A percentile compares a stretch with the other conserved stretches of the same genome.
phyloP scores from a whole-genome alignment of 2,329 filamentous ascomycete genomes.

The Sodiomyces alkalinus region DNA sequence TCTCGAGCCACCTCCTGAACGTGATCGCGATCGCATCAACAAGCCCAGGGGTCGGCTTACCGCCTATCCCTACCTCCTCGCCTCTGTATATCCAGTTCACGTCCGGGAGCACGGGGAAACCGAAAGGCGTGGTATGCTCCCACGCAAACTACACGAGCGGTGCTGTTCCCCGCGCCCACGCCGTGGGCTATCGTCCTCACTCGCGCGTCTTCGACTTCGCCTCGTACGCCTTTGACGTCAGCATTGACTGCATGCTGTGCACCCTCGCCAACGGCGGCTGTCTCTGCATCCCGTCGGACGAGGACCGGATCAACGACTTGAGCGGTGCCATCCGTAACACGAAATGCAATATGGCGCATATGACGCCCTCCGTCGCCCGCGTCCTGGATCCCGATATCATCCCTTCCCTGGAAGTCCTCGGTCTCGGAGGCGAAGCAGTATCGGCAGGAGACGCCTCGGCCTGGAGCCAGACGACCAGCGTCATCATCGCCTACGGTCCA shows the following conservation, averaged over 20 bases:
- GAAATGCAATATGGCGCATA: constrained; percentile 31
- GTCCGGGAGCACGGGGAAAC: constrained; percentile 47
- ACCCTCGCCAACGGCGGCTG: constrained; percentile 33
- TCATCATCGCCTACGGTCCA: constrained; percentile 37
- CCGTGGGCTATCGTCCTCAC: constrained; percentile 24
- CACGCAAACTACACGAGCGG: constrained; percentile 32
- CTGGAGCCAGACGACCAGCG: constrained; percentile 29
- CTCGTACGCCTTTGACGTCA: constrained; percentile 40
- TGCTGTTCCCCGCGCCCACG: constrained; percentile 24
- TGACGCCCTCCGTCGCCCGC: constrained; percentile 34
- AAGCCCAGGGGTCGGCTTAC: constrained; percentile 10
- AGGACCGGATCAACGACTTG: constrained; percentile 34
- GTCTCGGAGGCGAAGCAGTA: constrained; percentile 36
- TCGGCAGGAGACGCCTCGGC: constrained; percentile 30
- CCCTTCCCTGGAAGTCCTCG: constrained; percentile 28
- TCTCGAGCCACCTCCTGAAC: constrained; percentile 16
- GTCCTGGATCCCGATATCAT: constrained; percentile 30
- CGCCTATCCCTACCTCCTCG: constrained; percentile 23
- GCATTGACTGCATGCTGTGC: constrained; percentile 38
- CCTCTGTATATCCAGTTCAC: constrained; percentile 47
- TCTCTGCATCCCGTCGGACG: constrained; percentile 38
- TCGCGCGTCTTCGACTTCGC: constrained; percentile 32
- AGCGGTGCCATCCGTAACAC: constrained; percentile 27
- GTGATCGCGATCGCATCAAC: constrained; percentile 7
- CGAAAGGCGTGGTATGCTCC: constrained; percentile 43